Evolutionary conservation across 169 alveolate species (phyloP).

Genomic region (Plasmodium fragile): DNA sequence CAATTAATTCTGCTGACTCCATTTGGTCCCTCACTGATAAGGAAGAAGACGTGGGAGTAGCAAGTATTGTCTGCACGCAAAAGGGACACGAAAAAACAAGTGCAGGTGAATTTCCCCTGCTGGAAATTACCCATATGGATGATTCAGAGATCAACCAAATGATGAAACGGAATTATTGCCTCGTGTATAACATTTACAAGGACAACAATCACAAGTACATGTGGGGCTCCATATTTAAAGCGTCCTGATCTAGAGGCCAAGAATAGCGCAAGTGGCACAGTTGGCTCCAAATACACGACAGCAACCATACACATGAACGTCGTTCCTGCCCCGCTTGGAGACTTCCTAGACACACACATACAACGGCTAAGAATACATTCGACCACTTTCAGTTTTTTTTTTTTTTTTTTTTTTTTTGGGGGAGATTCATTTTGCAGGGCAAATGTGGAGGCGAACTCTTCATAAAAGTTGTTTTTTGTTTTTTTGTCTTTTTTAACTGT

Average conservation of each 20-base stretch:
- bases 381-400: not conserved
- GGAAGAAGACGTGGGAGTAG: not conserved
- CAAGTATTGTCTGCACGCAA: not conserved
- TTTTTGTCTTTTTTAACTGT: not conserved
- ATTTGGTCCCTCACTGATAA: slow-evolving; percentile 61
- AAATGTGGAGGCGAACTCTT: not conserved
- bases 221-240: slow-evolving; percentile 77
- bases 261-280: not conserved
- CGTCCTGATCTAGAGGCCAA: not conserved
- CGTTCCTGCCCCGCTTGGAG: not conserved
- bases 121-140: slow-evolving; percentile 9
- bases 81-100: not conserved
- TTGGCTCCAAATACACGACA: not conserved
- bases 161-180: slow-evolving; percentile 16
- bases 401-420: not conserved
- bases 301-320: not conserved
- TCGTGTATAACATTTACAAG: slow-evolving; percentile 66
- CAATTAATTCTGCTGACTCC: slow-evolving; percentile 43
- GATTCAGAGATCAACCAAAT: slow-evolving; percentile 35
- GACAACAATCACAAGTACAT: slow-evolving; percentile 73
- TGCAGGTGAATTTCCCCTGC: slow-evolving; percentile 18
- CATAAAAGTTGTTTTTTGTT: not conserved
- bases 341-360: not conserved
- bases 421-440: not conserved
- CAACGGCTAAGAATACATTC: not conserved